Evolutionary conservation across 768 basidiomycete genomes (phyloP), one percentile per base, ranked within the genome.

Genomic region (Podaxis sp.): DNA sequence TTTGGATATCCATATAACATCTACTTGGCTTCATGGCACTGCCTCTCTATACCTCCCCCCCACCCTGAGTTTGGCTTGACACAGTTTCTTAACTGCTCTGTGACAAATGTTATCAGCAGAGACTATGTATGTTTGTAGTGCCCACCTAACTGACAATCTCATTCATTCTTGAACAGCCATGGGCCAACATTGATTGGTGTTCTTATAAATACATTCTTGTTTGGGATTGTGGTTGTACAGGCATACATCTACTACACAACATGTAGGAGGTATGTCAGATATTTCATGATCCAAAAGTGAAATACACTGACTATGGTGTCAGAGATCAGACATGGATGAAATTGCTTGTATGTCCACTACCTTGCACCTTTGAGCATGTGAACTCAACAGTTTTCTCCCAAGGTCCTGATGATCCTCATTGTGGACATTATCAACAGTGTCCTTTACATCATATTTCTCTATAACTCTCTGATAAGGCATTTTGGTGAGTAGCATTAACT

Each of bases 161-260:
- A 29, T 29, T 7, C 27, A 29, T 29, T 29, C 27, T 29, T 29
- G 6, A 29, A 24, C 53, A 84, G 83, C 3, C 80, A 81, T 67
- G 80, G 80, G 37, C 80, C 80, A 15, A 79, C 82, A 69, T 74
- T 82, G 66, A 76, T 83, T 47, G 82, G 80, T n/a, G 74, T 77
- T 59, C 67, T 75, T 17, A 66, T 82, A 69, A 83, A 82, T 62
- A 67, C 81, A 24, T 57, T 81, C 12, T 73, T 83, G 6, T 81
- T 79, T 63, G 82, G 81, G 2, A 78, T 84, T 52, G 81, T 81
- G 77, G 76, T 80, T 53, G 76, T 75, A 0, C 79, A 86, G 69
- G 70, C 76, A 12, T 79, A 80, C 62, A 41, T 85, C 6, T 85
- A 85, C 68, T 80, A 74, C 66, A 76, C 73, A 51, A 73, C 76